Conservation (phyloP, 1,284 basidiomycete species). For the Tilletia caries region DNA sequence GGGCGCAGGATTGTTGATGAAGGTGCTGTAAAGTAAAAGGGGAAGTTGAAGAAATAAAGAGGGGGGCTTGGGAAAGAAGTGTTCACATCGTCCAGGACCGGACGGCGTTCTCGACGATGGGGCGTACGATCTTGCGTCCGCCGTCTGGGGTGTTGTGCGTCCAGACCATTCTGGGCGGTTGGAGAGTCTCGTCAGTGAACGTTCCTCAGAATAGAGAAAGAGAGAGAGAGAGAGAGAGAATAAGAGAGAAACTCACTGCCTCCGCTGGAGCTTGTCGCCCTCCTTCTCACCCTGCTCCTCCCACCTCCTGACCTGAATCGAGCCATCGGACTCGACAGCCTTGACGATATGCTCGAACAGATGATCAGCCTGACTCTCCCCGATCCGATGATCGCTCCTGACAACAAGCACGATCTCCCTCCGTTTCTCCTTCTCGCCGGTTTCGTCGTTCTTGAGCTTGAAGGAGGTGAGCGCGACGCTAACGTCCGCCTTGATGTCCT, state of each 20-base stretch:
- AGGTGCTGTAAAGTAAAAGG: too few species aligned
- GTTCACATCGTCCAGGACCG: slow-evolving; percentile 24
- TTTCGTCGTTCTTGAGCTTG: slow-evolving; percentile 20
- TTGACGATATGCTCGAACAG: slow-evolving; percentile 28
- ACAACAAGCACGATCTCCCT: slow-evolving; percentile 39
- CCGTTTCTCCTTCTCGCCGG: slow-evolving; percentile 25
- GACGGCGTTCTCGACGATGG: slow-evolving; percentile 42
- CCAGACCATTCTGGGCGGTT: slow-evolving; percentile 32
- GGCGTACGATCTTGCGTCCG: slow-evolving; percentile 39
- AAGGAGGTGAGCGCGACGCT: slow-evolving; percentile 36
- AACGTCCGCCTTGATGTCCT: slow-evolving; percentile 39
- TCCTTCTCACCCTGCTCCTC: not conserved
- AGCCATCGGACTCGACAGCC: slow-evolving; percentile 22
- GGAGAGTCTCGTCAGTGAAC: not conserved
- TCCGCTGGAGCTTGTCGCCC: slow-evolving; percentile 7
- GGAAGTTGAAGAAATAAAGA: too few species aligned
- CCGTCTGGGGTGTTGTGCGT: slow-evolving; percentile 25
- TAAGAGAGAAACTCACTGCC: slow-evolving; percentile 17
- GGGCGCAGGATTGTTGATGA: too few species aligned
- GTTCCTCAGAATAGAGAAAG: not conserved
- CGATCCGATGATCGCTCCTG: slow-evolving; percentile 28
- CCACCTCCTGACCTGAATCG: slow-evolving; percentile 22
- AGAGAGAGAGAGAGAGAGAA: not conserved
- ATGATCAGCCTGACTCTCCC: slow-evolving; percentile 28
- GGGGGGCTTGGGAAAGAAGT: not conserved